Evolutionary conservation across 306 rosid genomes (phyloP), one percentile per base, ranked within the genome.

Genomic region (Quercus engelmannii): DNA sequence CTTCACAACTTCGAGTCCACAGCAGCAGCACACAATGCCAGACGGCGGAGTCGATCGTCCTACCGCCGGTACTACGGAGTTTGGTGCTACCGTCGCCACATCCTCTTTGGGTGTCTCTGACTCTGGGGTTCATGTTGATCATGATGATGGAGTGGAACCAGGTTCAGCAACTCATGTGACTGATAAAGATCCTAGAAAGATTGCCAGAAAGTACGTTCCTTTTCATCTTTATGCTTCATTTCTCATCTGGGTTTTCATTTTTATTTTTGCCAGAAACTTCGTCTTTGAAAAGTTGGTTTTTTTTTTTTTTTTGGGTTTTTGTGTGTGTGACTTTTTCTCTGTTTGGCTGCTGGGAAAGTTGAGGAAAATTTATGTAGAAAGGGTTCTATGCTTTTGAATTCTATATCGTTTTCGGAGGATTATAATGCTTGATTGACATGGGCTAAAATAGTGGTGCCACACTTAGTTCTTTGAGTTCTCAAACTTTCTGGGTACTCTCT

Each of bases 171-270:
- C 75, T 55, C 69, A 15, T 57, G 17, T 1, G 54, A 33, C 61
- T 6, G 82, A 64, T 73, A 94, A 90, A 79, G 97, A 94, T 69
- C 97, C 97, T 2, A 84, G 82, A 11, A 85, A 69, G 55, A 82
- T 78, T 51, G 93, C 98, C 1, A 89, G 97, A 82, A 78, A 75
- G 98, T 94, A 80, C 67, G 90, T 74, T 33, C 18, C 55, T 14
- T 18, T 23, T 1, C 57, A 8, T 72, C 76, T 55, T 1, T 9
- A 2, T 55, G 26, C 65, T 63, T 23, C 77, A 8, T 81, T 58
- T 81, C 71, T 75, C 43, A 23, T 55, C 19, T 65, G 59, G 54
- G 71, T 77, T 75, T 70, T 15, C 5, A 4, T 26, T 33, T 12
- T 9, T 38, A 38, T 38, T 68, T 30, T 30, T 46, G 7, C 21